Conservation (phyloP, 495 filamentous ascomycete genomes). For the Sphaerosporella brunnea region DNA sequence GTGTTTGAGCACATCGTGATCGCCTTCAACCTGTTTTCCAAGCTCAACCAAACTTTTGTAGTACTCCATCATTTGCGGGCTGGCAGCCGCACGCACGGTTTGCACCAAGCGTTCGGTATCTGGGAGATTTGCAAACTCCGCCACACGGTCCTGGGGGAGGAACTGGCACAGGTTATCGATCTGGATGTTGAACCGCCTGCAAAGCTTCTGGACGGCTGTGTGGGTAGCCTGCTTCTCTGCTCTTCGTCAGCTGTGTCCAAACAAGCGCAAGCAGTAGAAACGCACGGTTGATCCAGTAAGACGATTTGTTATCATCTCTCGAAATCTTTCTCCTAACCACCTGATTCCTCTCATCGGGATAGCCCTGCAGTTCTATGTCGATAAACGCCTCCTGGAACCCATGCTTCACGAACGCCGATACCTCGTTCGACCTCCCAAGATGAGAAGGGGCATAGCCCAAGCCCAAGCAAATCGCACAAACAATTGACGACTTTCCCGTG, state of each 20-base stretch:
- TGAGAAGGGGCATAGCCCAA: slow-evolving; percentile 65
- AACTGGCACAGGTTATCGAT: slow-evolving; percentile 98
- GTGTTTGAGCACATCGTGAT: slow-evolving; percentile 39
- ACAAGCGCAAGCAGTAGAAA: no score
- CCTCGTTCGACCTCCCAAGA: slow-evolving; percentile 69
- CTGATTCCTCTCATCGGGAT: slow-evolving; percentile 40
- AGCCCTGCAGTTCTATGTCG: slow-evolving; percentile 69
- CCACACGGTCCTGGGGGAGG: slow-evolving; percentile 87
- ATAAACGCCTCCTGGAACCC: slow-evolving; percentile 58
- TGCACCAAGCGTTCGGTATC: slow-evolving; percentile 71
- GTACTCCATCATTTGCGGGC: slow-evolving; percentile 59
- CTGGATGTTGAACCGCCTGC: slow-evolving; percentile 60
- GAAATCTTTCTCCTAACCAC: slow-evolving; percentile 59
- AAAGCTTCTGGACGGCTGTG: slow-evolving; percentile 46
- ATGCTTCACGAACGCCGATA: slow-evolving; percentile 87
- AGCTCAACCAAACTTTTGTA: slow-evolving; percentile 56
- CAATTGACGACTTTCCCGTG: slow-evolving; percentile 91
- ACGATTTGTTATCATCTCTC: slow-evolving; percentile 59
- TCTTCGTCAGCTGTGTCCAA: no score
- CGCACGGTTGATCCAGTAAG: slow-evolving; percentile 50
- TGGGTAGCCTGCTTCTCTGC: no score
- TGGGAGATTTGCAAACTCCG: slow-evolving; percentile 73
- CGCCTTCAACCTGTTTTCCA: slow-evolving; percentile 47
- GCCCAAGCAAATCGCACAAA: slow-evolving; percentile 91
- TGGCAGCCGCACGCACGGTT: slow-evolving; percentile 73